phyloP scores from a whole-genome alignment of 2,329 filamentous ascomycete genomes.

The Scytalidium sp. region DNA sequence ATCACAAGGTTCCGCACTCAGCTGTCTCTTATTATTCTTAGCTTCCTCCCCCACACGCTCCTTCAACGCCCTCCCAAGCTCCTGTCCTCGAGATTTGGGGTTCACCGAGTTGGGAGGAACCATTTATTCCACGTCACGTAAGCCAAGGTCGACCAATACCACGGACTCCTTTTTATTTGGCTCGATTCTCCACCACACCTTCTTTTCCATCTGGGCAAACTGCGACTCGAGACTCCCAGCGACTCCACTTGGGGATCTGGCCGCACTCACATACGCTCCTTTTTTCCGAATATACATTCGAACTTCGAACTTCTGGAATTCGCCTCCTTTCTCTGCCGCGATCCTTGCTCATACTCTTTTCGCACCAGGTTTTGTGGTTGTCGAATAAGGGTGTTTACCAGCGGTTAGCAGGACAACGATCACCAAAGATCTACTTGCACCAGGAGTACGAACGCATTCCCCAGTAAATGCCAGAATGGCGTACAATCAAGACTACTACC shows the following conservation, averaged over 20 bases:
- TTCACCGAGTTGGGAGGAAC: background rate
- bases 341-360: background rate
- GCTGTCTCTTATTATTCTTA: background rate
- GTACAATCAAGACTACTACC: conserved; percentile 27
- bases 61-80: background rate
- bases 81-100: background rate
- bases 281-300: no score
- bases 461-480: conserved; percentile 21
- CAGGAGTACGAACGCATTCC: background rate
- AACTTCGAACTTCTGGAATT: no score
- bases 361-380: background rate
- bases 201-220: background rate
- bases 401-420: background rate
- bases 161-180: no score
- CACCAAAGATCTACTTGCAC: background rate
- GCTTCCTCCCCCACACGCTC: background rate
- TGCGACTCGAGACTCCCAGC: background rate
- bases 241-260: background rate
- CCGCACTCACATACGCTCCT: background rate
- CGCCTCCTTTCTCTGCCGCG: no score
- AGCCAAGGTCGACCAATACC: no score
- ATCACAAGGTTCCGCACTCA: background rate
- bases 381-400: background rate
- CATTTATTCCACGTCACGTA: no score
- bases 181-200: background rate